A percentile compares a stretch with the other conserved stretches of the same genome.
Conservation (phyloP, 495 filamentous ascomycete species). For the Filosporella fistucella region DNA sequence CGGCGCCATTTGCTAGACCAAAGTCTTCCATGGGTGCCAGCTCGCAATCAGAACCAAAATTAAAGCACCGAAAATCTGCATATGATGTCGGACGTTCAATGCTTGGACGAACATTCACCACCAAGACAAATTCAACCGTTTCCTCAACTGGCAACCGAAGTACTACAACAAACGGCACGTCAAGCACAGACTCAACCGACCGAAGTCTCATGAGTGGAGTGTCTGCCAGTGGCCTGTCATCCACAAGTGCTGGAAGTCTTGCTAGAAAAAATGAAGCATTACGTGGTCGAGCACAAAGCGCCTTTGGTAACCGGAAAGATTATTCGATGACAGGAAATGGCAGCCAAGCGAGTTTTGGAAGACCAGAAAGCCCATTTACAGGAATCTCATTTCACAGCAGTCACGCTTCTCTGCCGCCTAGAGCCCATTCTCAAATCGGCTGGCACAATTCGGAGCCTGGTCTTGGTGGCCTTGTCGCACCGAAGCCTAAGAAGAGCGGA, state of each 20-base stretch:
- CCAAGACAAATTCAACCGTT: conserved; percentile 74
- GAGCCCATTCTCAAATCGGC: conserved; percentile 42
- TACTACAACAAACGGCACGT: conserved; percentile 66
- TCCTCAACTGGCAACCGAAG: conserved; percentile 68
- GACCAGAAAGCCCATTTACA: conserved; percentile 69
- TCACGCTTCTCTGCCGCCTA: conserved; percentile 57
- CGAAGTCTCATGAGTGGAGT: conserved; percentile 88
- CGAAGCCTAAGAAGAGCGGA: conserved; percentile 85
- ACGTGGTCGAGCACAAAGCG: conserved; percentile 41
- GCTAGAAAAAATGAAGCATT: conserved; percentile 59
- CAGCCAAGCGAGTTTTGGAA: conserved; percentile 24
- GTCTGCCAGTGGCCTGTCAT: conserved; percentile 87
- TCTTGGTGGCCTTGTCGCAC: conserved; percentile 78
- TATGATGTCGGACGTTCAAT: conserved; percentile 71
- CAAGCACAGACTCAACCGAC: conserved; percentile 70
- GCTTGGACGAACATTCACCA: conserved; percentile 76
- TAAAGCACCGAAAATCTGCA: conserved; percentile 67
- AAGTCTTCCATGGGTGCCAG: conserved; percentile 41
- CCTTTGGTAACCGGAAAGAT: conserved; percentile 44
- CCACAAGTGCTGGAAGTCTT: conserved; percentile 90
- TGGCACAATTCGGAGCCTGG: conserved; percentile 45
- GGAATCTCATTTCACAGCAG: conserved; percentile 82
- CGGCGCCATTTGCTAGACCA: conserved; percentile 36
- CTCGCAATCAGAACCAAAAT: conserved; percentile 26
- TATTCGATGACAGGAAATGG: conserved; percentile 24